These are phyloP conservation scores for Trifolium dubium DNA, from an alignment of 306 rosid genomes.

Conservation along the genomic window DNA sequence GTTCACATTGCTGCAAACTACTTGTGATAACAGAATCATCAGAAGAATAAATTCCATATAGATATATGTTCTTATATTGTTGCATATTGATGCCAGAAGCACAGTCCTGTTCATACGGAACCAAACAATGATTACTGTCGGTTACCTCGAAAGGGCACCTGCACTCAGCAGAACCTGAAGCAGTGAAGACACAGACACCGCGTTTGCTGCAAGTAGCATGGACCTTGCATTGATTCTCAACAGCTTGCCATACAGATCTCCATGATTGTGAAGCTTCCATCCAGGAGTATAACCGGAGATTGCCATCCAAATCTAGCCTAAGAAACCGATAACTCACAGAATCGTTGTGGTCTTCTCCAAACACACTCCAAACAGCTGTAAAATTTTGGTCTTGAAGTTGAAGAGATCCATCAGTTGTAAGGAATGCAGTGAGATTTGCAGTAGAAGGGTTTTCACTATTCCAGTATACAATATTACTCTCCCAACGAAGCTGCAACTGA, in stretches of 20 bases:
- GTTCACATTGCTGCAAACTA: constrained; percentile 62
- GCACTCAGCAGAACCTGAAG: constrained; percentile 61
- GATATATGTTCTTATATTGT: constrained; percentile 45
- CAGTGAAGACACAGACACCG: constrained; percentile 63
- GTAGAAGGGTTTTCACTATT: constrained; percentile 52
- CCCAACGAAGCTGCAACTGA: constrained; percentile 72
- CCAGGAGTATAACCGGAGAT: constrained; percentile 84
- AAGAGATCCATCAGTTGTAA: constrained; percentile 64
- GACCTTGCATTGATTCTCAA: constrained; percentile 82
- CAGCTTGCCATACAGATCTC: constrained; percentile 88
- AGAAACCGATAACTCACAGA: constrained; percentile 61
- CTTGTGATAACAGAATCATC: constrained; percentile 49
- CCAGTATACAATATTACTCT: constrained; percentile 70
- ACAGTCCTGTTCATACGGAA: constrained; percentile 53
- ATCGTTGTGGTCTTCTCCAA: constrained; percentile 77
- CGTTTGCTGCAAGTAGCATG: constrained; percentile 71
- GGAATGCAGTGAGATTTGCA: constrained; percentile 62
- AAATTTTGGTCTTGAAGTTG: constrained; percentile 56
- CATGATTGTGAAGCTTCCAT: constrained; percentile 56
- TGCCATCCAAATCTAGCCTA: constrained; percentile 80
- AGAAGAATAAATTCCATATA: constrained; percentile 72
- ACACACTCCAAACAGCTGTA: constrained; percentile 72
- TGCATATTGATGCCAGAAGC: constrained; percentile 50
- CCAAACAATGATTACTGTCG: constrained; percentile 53
- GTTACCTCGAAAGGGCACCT: constrained; percentile 60